A percentile compares a stretch with the other conserved stretches of the same genome.
These are phyloP conservation scores for Cystobasidiaceae sp. DNA, from an alignment of 1,284 basidiomycete species.

Conservation along the genomic window DNA sequence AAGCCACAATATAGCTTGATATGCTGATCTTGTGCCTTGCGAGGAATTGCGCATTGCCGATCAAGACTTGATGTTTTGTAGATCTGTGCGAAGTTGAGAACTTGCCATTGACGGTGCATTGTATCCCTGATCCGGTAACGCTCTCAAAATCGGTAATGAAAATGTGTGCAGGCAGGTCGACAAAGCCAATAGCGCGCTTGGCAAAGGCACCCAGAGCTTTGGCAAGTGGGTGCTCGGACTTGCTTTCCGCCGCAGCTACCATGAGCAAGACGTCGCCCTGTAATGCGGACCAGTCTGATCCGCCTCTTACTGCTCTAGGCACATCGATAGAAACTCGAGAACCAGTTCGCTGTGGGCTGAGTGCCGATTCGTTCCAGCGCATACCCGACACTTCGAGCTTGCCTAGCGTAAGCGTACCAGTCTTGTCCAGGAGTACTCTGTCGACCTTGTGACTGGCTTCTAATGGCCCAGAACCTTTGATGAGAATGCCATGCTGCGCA, in stretches of 20 bases:
- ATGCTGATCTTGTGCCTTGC: slow-evolving; percentile 51
- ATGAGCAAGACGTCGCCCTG: slow-evolving; percentile 51
- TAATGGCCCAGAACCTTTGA: slow-evolving; percentile 91
- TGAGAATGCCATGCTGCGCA: slow-evolving; percentile 92
- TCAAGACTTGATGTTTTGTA: slow-evolving; percentile 52
- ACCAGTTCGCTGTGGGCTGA: background rate
- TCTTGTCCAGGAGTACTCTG: slow-evolving; percentile 90
- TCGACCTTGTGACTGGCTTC: slow-evolving; percentile 82
- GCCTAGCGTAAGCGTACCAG: slow-evolving; percentile 90
- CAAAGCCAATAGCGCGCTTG: slow-evolving; percentile 58
- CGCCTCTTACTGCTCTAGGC: background rate
- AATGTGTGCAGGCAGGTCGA: slow-evolving; percentile 51
- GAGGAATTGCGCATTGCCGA: slow-evolving; percentile 71
- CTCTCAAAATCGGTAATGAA: slow-evolving; percentile 65
- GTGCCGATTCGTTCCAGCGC: slow-evolving; percentile 77
- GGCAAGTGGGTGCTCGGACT: slow-evolving; percentile 93
- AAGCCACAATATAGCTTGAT: slow-evolving; percentile 58
- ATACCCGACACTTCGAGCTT: slow-evolving; percentile 68
- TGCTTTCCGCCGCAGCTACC: slow-evolving; percentile 77
- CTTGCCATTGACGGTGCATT: slow-evolving; percentile 44
- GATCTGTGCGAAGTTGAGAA: slow-evolving; percentile 47
- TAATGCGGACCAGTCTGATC: slow-evolving; percentile 20
- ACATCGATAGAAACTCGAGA: slow-evolving; percentile 1
- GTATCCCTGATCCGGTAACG: slow-evolving; percentile 82
- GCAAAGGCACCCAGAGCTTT: slow-evolving; percentile 81